phyloP scores from a whole-genome alignment of 192 early-diverging fungal genomes.

The Coemansia aciculifera region DNA sequence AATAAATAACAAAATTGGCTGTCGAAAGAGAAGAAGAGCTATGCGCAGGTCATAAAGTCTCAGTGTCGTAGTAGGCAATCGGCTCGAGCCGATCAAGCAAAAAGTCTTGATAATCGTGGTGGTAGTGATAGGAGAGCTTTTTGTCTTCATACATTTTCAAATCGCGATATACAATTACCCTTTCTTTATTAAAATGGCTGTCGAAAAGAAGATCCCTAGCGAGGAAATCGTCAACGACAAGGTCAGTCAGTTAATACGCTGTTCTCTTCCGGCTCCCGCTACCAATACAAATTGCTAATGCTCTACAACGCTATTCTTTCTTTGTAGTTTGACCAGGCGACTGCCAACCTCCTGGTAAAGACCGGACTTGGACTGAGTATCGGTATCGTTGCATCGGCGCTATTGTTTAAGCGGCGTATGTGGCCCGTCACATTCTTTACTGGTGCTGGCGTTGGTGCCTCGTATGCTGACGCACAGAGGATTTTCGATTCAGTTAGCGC shows the following conservation, averaged over 20 bases:
- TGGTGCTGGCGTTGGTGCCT: constrained; percentile 79
- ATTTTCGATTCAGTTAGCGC: constrained; percentile 51
- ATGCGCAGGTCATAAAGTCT: too few species aligned
- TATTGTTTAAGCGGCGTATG: constrained; percentile 80
- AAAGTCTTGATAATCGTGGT: too few species aligned
- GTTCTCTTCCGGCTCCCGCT: too few species aligned
- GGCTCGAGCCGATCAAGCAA: constrained; percentile 4
- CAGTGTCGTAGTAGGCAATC: not conserved
- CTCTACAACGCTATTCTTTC: not conserved
- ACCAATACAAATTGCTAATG: not conserved
- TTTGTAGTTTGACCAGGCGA: constrained; percentile 80
- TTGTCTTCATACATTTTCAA: constrained; percentile 2
- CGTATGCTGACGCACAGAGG: constrained; percentile 76
- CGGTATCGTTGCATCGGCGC: constrained; percentile 83
- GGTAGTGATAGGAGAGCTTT: not conserved
- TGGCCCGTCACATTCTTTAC: constrained; percentile 86
- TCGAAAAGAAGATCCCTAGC: constrained; percentile 54
- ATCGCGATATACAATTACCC: not conserved
- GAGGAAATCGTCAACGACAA: constrained; percentile 66
- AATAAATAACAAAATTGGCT: not conserved
- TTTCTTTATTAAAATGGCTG: constrained; percentile 26
- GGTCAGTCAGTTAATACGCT: constrained; percentile 38
- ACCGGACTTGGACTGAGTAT: constrained; percentile 78
- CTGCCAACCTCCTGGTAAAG: constrained; percentile 81
- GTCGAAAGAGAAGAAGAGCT: not conserved